Evolutionary conservation across 2,329 filamentous ascomycete species (phyloP).

Genomic region (Cordyceps militaris): DNA sequence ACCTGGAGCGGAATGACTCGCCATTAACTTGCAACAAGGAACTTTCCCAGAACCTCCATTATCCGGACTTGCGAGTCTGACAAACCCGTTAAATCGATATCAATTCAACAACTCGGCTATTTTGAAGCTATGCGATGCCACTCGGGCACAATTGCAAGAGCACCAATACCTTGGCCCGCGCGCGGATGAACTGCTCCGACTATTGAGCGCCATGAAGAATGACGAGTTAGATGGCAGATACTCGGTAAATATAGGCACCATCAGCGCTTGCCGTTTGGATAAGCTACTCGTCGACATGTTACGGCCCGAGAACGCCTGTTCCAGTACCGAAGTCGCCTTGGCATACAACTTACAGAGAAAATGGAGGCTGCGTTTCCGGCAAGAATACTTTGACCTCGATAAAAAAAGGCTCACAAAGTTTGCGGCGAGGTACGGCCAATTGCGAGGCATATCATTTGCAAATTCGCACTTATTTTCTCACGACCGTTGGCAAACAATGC

Average conservation of each 20-base stretch:
- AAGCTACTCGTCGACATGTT: conserved; percentile 37
- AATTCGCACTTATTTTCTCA: conserved; percentile 23
- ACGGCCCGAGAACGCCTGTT: conserved; percentile 18
- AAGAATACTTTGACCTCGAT: conserved; percentile 40
- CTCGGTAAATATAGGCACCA: conserved; percentile 31
- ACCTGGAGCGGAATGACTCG: too few relatives aligned
- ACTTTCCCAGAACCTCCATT: neutral
- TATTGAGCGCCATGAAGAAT: conserved; percentile 32
- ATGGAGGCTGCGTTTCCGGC: conserved; percentile 39
- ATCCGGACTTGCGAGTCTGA: neutral
- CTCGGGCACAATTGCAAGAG: conserved; percentile 30
- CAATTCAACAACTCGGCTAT: conserved; percentile 16
- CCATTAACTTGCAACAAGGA: neutral
- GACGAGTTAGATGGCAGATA: conserved; percentile 31
- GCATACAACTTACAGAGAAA: conserved; percentile 28
- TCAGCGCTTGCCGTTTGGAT: conserved; percentile 34
- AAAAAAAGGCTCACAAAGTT: conserved; percentile 33
- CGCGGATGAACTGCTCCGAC: conserved; percentile 29
- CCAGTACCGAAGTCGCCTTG: conserved; percentile 23
- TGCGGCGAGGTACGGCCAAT: conserved; percentile 26
- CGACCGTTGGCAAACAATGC: conserved; percentile 31
- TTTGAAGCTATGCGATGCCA: conserved; percentile 35
- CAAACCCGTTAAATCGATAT: conserved; percentile 6
- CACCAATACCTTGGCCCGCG: conserved; percentile 26
- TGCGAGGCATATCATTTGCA: conserved; percentile 36